Evolutionary conservation across 306 rosid genomes (phyloP).

Genomic region (Psophocarpus tetragonolobus): DNA sequence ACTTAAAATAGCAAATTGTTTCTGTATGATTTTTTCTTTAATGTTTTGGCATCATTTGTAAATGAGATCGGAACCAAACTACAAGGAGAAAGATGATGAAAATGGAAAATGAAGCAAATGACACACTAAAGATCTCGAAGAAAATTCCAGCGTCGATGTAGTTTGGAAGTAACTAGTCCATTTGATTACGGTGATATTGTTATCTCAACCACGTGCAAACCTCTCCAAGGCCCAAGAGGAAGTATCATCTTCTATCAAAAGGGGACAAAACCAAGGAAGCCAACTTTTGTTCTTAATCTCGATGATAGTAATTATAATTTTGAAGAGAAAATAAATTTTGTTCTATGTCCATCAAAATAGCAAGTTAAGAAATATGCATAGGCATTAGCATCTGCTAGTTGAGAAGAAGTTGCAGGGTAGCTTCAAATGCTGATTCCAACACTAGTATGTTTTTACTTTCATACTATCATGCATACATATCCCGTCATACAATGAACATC

Average conservation of each 20-base stretch:
- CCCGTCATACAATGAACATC: too few relatives aligned
- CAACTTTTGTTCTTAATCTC: conserved; percentile 46
- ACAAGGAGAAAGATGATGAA: too few relatives aligned
- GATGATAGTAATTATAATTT: conserved; percentile 58
- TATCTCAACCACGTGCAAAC: conserved; percentile 88
- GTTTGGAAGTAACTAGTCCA: conserved; percentile 74
- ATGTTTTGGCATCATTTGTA: too few relatives aligned
- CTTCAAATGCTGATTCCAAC: too few relatives aligned
- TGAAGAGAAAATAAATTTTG: conserved; percentile 84
- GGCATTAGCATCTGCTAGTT: conserved; percentile 75
- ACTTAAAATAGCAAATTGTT: too few relatives aligned
- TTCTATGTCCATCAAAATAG: conserved; percentile 70
- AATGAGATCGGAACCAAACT: too few relatives aligned
- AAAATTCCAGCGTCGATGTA: too few relatives aligned
- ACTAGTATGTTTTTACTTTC: too few relatives aligned
- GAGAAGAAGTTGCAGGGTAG: conserved; percentile 83
- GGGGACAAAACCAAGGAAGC: conserved; percentile 63
- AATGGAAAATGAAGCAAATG: too few relatives aligned
- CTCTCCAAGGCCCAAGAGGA: conserved; percentile 88
- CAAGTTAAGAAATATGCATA: conserved; percentile 85
- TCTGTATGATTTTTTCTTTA: too few relatives aligned
- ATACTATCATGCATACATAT: too few relatives aligned
- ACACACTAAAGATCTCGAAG: too few relatives aligned
- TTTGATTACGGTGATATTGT: conserved; percentile 79
- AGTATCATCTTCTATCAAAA: conserved; percentile 78